A percentile compares a stretch with the other conserved stretches of the same genome.
These are phyloP conservation scores for Cyclotella distinguenda DNA, from an alignment of 108 stramenopile species.

Conservation along the genomic window DNA sequence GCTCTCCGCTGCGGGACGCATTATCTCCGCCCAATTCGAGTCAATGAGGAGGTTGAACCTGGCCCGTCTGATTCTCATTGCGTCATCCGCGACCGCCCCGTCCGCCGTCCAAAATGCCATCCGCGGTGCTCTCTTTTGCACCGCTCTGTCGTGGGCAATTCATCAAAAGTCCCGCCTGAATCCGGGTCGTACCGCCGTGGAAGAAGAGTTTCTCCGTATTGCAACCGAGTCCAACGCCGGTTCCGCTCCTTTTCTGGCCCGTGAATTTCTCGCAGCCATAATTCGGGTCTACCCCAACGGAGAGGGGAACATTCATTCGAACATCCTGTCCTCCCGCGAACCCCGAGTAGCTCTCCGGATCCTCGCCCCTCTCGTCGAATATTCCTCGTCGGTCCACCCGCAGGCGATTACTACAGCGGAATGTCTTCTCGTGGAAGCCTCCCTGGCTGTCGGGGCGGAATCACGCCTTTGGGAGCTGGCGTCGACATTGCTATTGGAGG, in stretches of 20 bases:
- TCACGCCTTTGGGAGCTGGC: slow-evolving; percentile 34
- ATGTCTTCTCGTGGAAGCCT: slow-evolving; percentile 66
- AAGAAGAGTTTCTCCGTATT: slow-evolving; percentile 18
- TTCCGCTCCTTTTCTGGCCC: background rate
- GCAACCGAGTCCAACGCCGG: background rate
- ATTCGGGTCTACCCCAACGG: slow-evolving; percentile 2
- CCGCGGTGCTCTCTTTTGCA: slow-evolving; percentile 28
- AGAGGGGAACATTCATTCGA: background rate
- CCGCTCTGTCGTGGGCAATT: slow-evolving; percentile 39
- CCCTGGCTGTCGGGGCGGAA: slow-evolving; percentile 14
- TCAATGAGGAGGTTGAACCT: slow-evolving; percentile 28
- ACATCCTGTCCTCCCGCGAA: slow-evolving; percentile 15
- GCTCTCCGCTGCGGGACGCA: slow-evolving; percentile 9
- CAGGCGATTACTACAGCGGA: slow-evolving; percentile 53
- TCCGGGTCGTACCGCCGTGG: slow-evolving; percentile 25
- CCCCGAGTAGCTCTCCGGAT: slow-evolving; percentile 69
- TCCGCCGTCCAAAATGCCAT: slow-evolving; percentile 21
- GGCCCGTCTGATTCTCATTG: slow-evolving; percentile 33
- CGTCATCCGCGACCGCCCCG: slow-evolving; percentile 6
- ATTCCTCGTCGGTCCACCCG: slow-evolving; percentile 24
- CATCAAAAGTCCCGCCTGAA: slow-evolving; percentile 27
- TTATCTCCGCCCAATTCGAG: slow-evolving; percentile 20
- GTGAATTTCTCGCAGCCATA: slow-evolving; percentile 3
- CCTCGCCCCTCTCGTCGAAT: slow-evolving; percentile 61
- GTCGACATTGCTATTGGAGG: slow-evolving; percentile 28